Evolutionary conservation across 768 basidiomycete genomes (phyloP), one percentile per base, ranked within the genome.

Genomic region (Naganishia kalamii): DNA sequence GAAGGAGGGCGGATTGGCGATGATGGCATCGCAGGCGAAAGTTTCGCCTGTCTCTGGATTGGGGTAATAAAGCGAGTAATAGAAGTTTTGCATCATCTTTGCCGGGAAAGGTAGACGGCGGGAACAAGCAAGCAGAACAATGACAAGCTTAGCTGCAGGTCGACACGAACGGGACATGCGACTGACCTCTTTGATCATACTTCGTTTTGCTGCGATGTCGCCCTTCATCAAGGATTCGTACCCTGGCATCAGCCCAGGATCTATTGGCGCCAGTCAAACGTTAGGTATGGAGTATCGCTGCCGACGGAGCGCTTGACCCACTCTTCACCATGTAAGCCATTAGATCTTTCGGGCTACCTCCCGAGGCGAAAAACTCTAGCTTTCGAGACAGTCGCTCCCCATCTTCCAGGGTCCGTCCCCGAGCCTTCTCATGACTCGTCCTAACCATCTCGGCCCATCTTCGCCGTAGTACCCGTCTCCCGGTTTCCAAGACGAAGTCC

Each of bases 321-420:
- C 86, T 87, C 74, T 84, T 85, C 49, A 87, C 86, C 86, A 87
- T 86, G 68, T 85, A 87, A 49, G 84, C 84, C 85, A 87, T 86
- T 12, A 87, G 75, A 61, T 85, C 84, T 57, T 83, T 82, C 0
- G 85, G 86, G 73, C 85, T 80, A 1, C 85, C 86, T 11, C 86
- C 85, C 33, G 85, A 83, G 60, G 80, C 80, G 70, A 82, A 86
- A 73, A 85, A 86, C 65, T 86, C 85, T 5, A 86, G 75, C 12
- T 66, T 65, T 4, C 15, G 11, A 21, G 52, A 29, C 37, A 64
- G 17, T 4, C 43, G 13, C 10, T 33, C 29, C 29, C 52, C 63
- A 17, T 64, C 63, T 30, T 64, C 41, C 15, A 41, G 13, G 4
- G 32, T 47, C 48, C n/a, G 21, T n/a, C 49, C 48, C 35, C 51